These are phyloP conservation scores for Adansonia rubrostipa DNA, from an alignment of 441 rosid genomes.

Conservation along the genomic window DNA sequence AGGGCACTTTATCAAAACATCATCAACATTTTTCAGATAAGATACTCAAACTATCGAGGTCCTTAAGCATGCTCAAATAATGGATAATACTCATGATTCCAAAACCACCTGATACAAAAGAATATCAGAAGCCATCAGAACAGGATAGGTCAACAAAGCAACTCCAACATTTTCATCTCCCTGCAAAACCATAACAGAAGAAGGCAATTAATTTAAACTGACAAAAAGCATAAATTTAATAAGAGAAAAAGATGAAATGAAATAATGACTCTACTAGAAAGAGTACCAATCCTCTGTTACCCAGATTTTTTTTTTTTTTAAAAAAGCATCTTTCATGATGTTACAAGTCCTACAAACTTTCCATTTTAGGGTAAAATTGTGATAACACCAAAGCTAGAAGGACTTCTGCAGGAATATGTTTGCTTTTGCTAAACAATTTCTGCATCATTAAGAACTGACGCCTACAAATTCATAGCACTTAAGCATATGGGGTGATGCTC, in stretches of 20 bases:
- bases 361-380: background rate
- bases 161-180: slow-evolving; percentile 87
- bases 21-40: slow-evolving; percentile 25
- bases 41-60: background rate
- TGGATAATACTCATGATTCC: background rate
- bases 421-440: background rate
- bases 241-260: slow-evolving; percentile 13
- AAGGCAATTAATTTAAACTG: slow-evolving; percentile 19
- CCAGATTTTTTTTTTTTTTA: background rate
- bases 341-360: background rate
- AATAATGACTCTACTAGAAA: slow-evolving; percentile 10
- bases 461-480: background rate
- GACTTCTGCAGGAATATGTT: background rate
- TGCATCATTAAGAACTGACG: background rate
- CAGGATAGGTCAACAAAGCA: slow-evolving; percentile 86
- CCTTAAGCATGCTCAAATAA: slow-evolving; percentile 6
- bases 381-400: background rate
- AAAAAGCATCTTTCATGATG: background rate
- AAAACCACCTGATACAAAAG: slow-evolving; percentile 84
- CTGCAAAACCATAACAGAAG: slow-evolving; percentile 45
- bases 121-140: slow-evolving; percentile 91
- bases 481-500: background rate
- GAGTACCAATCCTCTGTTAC: background rate
- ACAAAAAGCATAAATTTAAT: slow-evolving; percentile 26
- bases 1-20: slow-evolving; percentile 34